Percentiles rank a stretch among this genome's conserved stretches.
phyloP scores from a whole-genome alignment of 768 basidiomycete species.

The Kwoniella europaea region DNA sequence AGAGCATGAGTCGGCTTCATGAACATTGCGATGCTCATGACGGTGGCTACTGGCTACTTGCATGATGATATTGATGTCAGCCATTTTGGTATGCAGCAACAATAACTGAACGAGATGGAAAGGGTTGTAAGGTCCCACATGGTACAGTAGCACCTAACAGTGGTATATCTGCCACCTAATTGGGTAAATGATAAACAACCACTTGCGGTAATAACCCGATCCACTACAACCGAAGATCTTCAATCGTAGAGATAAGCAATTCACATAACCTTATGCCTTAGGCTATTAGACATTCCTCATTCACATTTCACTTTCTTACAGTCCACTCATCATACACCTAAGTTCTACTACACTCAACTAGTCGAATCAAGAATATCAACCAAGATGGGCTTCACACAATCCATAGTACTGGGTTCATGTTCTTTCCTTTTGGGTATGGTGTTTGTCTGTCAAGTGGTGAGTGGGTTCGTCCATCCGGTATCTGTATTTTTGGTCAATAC shows the following conservation, averaged over 20 bases:
- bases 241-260: too few relatives aligned
- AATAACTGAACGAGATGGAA: neutral
- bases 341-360: neutral
- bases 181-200: neutral
- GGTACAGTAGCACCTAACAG: too few relatives aligned
- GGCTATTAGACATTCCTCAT: neutral
- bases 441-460: conserved; percentile 52
- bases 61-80: neutral
- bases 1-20: too few relatives aligned
- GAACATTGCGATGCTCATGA: too few relatives aligned
- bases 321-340: neutral
- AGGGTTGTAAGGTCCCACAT: conserved; percentile 1
- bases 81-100: neutral
- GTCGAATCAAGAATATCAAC: neutral
- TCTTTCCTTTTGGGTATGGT: conserved; percentile 85
- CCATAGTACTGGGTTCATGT: conserved; percentile 81
- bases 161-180: neutral
- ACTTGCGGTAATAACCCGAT: too few relatives aligned
- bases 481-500: too few relatives aligned
- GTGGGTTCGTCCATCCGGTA: conserved; percentile 10
- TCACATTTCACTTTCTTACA: neutral
- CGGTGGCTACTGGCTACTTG: too few relatives aligned
- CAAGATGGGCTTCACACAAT: conserved; percentile 86
- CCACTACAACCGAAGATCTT: too few relatives aligned
- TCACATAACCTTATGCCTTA: too few relatives aligned